Conservation (phyloP, 495 filamentous ascomycete genomes). For the Amorphotheca resinae region DNA sequence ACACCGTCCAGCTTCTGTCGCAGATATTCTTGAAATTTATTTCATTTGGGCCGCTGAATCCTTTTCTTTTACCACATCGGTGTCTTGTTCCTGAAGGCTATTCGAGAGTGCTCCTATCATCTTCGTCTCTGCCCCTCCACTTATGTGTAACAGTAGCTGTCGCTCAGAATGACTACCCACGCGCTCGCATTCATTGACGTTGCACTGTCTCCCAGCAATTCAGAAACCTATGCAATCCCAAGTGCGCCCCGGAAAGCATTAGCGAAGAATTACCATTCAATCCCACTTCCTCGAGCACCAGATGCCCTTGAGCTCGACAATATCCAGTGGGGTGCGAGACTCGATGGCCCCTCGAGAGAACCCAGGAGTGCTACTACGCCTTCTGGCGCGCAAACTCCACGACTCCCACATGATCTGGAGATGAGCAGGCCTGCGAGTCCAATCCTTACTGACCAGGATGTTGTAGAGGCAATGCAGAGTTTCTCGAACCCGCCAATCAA, state of each 20-base stretch:
- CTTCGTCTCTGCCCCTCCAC: too few species aligned
- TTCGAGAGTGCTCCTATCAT: too few species aligned
- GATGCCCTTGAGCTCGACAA: constrained; percentile 25
- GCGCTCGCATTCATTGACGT: constrained; percentile 19
- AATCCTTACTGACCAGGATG: constrained; percentile 19
- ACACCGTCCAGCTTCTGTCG: too few species aligned
- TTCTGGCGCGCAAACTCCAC: constrained; percentile 25
- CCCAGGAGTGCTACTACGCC: constrained; percentile 10
- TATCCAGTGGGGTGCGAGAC: constrained; percentile 18
- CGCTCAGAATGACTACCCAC: constrained; percentile 14
- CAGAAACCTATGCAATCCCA: constrained; percentile 12
- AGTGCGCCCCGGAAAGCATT: constrained; percentile 26
- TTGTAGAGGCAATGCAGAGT: constrained; percentile 33
- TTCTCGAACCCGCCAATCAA: constrained; percentile 45
- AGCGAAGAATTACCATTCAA: constrained; percentile 28
- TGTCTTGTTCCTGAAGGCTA: too few species aligned
- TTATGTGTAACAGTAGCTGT: background rate
- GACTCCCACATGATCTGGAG: constrained; percentile 40
- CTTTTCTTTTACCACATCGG: too few species aligned
- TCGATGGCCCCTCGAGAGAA: constrained; percentile 14
- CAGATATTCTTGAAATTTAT: too few species aligned
- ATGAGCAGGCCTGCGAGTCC: constrained; percentile 36
- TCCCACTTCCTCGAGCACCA: constrained; percentile 18
- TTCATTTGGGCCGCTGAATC: too few species aligned
- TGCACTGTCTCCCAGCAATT: constrained; percentile 7